Conservation (phyloP, 768 basidiomycete genomes). For the Mycena epipterygia region DNA sequence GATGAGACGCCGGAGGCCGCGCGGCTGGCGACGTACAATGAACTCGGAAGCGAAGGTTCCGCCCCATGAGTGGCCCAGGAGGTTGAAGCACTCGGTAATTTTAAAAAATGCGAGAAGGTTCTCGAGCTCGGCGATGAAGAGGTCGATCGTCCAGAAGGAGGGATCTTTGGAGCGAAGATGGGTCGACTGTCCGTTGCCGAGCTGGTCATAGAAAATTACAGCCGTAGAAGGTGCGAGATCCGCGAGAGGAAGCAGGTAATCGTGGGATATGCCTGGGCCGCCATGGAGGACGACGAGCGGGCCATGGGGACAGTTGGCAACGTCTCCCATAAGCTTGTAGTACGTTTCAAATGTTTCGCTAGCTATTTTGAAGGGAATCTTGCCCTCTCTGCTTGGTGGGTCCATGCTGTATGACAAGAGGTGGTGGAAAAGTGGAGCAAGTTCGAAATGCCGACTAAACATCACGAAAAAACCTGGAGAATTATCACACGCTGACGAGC, state of each 20-base stretch:
- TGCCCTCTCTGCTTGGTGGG: too few relatives aligned
- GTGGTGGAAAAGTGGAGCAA: too few relatives aligned
- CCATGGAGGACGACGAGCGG: conserved; percentile 65
- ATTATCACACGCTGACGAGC: too few relatives aligned
- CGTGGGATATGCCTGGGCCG: conserved; percentile 61
- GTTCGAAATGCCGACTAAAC: too few relatives aligned
- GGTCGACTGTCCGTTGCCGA: conserved; percentile 68
- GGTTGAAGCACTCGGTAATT: not conserved
- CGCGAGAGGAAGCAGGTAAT: conserved; percentile 58
- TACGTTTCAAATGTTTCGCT: conserved; percentile 52
- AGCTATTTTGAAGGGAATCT: conserved; percentile 32
- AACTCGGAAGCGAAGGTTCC: conserved; percentile 55
- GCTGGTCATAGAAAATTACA: conserved; percentile 69
- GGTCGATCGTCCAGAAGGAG: conserved; percentile 62
- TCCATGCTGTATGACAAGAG: too few relatives aligned
- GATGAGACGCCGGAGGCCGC: conserved; percentile 44
- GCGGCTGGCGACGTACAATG: conserved; percentile 36
- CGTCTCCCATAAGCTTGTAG: conserved; percentile 60
- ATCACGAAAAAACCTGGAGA: too few relatives aligned
- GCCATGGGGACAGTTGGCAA: conserved; percentile 38
- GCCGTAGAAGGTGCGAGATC: conserved; percentile 55
- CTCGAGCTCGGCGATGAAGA: conserved; percentile 45
- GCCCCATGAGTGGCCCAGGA: conserved; percentile 35
- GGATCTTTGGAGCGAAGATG: conserved; percentile 59
- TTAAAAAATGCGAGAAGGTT: conserved; percentile 12